Evolutionary conservation across 2,329 filamentous ascomycete species (phyloP).

Genomic region (Aphanocladium album): DNA sequence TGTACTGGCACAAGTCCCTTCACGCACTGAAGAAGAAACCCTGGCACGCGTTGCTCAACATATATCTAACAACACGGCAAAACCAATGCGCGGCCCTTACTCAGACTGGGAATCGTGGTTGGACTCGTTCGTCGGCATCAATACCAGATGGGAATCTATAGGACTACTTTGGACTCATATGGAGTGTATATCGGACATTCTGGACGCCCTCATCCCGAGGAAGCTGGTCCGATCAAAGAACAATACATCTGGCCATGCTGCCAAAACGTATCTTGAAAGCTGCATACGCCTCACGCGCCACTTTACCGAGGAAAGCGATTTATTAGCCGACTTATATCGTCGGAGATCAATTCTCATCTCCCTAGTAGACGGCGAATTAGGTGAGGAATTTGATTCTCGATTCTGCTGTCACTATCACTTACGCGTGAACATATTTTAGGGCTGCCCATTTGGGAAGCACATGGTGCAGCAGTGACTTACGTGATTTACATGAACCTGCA

Average conservation of each 20-base stretch:
- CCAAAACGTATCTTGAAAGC: neutral
- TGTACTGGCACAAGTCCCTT: slow-evolving; percentile 18
- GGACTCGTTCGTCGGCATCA: slow-evolving; percentile 31
- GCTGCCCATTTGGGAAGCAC: slow-evolving; percentile 2
- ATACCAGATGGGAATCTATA: slow-evolving; percentile 40
- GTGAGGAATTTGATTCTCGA: neutral
- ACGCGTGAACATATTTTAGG: neutral
- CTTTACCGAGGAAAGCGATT: slow-evolving; percentile 8
- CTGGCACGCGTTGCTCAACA: slow-evolving; percentile 32
- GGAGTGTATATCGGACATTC: slow-evolving; percentile 5
- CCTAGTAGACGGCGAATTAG: slow-evolving; percentile 4
- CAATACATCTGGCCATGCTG: neutral
- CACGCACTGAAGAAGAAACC: neutral
- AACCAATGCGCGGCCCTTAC: slow-evolving; percentile 31
- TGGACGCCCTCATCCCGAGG: neutral
- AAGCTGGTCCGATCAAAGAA: slow-evolving; percentile 3
- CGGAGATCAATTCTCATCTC: slow-evolving; percentile 1
- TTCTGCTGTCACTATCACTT: neutral
- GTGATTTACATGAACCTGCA: slow-evolving; percentile 2
- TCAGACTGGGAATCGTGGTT: slow-evolving; percentile 31
- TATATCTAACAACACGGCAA: slow-evolving; percentile 35
- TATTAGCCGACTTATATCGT: slow-evolving; percentile 9
- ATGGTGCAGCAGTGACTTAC: neutral
- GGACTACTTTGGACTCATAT: slow-evolving; percentile 30
- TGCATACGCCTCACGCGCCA: slow-evolving; percentile 8